These are phyloP conservation scores for Populus hybrid DNA, from an alignment of 441 rosid species.

Conservation along the genomic window DNA sequence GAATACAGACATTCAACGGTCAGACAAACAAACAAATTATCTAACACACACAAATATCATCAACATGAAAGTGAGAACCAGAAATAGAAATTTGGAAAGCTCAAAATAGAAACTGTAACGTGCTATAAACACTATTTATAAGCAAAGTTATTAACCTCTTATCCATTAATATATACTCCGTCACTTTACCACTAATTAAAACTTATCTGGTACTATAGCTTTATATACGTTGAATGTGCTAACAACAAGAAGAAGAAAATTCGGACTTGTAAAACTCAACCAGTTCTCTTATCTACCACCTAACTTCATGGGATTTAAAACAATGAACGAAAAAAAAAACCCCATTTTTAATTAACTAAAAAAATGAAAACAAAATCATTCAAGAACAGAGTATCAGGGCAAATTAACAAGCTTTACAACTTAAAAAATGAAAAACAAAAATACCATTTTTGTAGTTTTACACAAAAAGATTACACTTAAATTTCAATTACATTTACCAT, in stretches of 20 bases:
- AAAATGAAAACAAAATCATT: not conserved
- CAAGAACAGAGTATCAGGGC: not conserved
- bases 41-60: not conserved
- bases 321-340: not conserved
- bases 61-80: not conserved
- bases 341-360: not conserved
- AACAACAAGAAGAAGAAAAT: not conserved
- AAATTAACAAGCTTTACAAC: not conserved
- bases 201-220: not conserved
- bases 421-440: not conserved
- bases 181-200: not conserved
- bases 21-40: not conserved
- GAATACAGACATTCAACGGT: not conserved
- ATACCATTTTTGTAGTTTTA: not conserved
- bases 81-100: not conserved
- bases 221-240: not conserved
- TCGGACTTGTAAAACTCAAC: not conserved
- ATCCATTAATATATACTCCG: not conserved
- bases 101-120: slow-evolving; percentile 1
- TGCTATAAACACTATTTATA: not conserved
- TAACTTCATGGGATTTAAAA: not conserved
- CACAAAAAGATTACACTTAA: not conserved
- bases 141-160: not conserved
- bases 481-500: slow-evolving; percentile 1
- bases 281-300: not conserved